A percentile compares a stretch with the other conserved stretches of the same genome.
Evolutionary conservation across 2,329 filamentous ascomycete genomes (phyloP).

Genomic region (Arthrinium puccinioides): DNA sequence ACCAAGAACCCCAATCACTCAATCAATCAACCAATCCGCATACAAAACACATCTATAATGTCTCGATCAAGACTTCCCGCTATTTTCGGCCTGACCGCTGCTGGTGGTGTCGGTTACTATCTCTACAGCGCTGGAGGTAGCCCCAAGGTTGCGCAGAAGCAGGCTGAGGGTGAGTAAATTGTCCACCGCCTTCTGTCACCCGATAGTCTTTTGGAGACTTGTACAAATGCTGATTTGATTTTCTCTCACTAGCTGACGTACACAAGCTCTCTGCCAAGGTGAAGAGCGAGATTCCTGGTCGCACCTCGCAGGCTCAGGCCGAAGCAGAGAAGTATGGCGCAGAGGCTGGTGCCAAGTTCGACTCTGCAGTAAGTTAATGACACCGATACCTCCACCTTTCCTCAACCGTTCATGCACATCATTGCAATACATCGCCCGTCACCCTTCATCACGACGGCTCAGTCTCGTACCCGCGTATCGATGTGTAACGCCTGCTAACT

Average conservation of each 20-base stretch:
- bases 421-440: no score
- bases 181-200: neutral
- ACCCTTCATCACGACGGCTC: no score
- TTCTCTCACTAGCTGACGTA: constrained; percentile 58
- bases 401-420: neutral
- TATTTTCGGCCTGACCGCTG: constrained; percentile 54
- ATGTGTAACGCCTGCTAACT: no score
- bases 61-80: constrained; percentile 39
- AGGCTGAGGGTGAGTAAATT: constrained; percentile 65
- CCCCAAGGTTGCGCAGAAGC: constrained; percentile 75
- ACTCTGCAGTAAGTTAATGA: constrained; percentile 63
- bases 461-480: no score
- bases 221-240: neutral
- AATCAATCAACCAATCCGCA: constrained; percentile 2
- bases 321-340: constrained; percentile 55
- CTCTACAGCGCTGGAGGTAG: constrained; percentile 80
- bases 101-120: constrained; percentile 76
- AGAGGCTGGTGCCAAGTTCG: constrained; percentile 58
- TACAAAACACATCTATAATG: constrained; percentile 30
- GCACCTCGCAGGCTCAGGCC: constrained; percentile 55
- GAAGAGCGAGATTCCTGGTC: constrained; percentile 58
- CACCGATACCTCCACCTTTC: neutral
- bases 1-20: constrained; percentile 1
- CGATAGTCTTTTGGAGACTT: no score
- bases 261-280: constrained; percentile 60